Evolutionary conservation across 768 basidiomycete species (phyloP), one percentile per base, ranked within the genome.

Genomic region (Albatrellus ellisii): DNA sequence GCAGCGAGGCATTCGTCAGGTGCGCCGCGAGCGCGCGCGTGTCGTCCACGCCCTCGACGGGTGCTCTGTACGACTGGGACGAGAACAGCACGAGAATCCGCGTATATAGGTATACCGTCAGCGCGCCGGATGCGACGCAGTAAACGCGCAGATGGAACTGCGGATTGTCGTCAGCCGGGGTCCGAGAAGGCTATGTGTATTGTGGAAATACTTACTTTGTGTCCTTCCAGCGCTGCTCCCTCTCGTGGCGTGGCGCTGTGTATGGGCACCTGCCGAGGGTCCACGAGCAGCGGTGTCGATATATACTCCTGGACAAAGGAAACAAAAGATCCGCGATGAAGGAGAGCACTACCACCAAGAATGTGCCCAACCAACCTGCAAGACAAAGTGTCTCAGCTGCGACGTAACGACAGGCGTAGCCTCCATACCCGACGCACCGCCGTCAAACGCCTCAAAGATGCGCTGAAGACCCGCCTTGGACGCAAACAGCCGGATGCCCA

Each of bases 101-200:
- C 39, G 77, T 70, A 52, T 85, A 86, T 34, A 97, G 68, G 61
- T 79, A 92, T 12, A 98, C 66, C 42, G 70, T 74, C 28, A 92
- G 68, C 20, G 80, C 79, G 5, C 85, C 86, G 2, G 75, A 74
- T 7, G 81, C 74, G 18, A 89, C 68, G 47, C 77, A 85, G 59
- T 99, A 99, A 6, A 79, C 83, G 32, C 95, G 75, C 33, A 99
- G 69, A 59, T 99, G 95, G 59, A 98, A 98, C 87, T 99, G 36
- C 20, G 26, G 17, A 10, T 14, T 6, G 14, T 26, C 32, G 14
- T 28, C 35, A 27, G 39, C 12, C 31, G 34, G 41, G 29, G 14
- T 44, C 22, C 26, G 34, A 29, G 20, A 26, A 42, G 15, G 32
- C 22, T 29, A 44, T 24, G 43, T 36, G 28, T 17, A 12, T 31